Percentiles rank a stretch among this genome's conserved stretches.
These are phyloP conservation scores for Diplodia corticola DNA, from an alignment of 2,329 filamentous ascomycete genomes.

Conservation along the genomic window DNA sequence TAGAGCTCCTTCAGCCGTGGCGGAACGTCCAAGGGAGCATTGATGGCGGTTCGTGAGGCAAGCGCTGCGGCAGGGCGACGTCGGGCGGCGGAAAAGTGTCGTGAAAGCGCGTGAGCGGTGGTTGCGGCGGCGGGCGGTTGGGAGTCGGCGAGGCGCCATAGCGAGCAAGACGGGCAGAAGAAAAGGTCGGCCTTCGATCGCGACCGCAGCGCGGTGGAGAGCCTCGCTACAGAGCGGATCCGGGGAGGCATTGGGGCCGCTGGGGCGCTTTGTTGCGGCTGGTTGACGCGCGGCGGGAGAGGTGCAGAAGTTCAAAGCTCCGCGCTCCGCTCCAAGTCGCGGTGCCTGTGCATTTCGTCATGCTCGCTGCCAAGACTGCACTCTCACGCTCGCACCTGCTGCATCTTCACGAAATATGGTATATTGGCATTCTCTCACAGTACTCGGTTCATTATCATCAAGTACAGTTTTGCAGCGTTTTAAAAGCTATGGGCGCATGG, in stretches of 20 bases:
- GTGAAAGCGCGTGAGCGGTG: slow-evolving; percentile 3
- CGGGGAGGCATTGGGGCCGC: slow-evolving; percentile 44
- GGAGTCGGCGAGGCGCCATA: slow-evolving; percentile 28
- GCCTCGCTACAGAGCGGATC: slow-evolving; percentile 39
- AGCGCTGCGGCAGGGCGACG: slow-evolving; percentile 43
- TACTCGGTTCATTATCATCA: slow-evolving; percentile 21
- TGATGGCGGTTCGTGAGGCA: slow-evolving; percentile 55
- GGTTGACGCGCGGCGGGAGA: neutral
- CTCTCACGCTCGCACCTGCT: neutral
- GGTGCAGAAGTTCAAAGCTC: slow-evolving; percentile 23
- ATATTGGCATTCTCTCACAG: neutral
- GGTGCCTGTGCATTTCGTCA: slow-evolving; percentile 23
- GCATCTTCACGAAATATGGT: neutral
- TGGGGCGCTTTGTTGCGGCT: slow-evolving; percentile 7
- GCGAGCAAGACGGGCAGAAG: slow-evolving; percentile 31
- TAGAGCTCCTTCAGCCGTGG: slow-evolving; percentile 59
- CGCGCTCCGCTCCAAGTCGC: neutral
- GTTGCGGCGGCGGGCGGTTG: slow-evolving; percentile 2
- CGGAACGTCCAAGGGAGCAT: slow-evolving; percentile 55
- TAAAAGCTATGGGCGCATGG: slow-evolving; percentile 13
- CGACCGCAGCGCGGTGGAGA: slow-evolving; percentile 29
- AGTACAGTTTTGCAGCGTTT: slow-evolving; percentile 2
- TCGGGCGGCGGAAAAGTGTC: slow-evolving; percentile 15
- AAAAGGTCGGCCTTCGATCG: slow-evolving; percentile 33
- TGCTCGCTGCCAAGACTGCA: slow-evolving; percentile 18